Evolutionary conservation across 192 early-diverging fungal species (phyloP).

Genomic region (Backusella psychrophila): DNA sequence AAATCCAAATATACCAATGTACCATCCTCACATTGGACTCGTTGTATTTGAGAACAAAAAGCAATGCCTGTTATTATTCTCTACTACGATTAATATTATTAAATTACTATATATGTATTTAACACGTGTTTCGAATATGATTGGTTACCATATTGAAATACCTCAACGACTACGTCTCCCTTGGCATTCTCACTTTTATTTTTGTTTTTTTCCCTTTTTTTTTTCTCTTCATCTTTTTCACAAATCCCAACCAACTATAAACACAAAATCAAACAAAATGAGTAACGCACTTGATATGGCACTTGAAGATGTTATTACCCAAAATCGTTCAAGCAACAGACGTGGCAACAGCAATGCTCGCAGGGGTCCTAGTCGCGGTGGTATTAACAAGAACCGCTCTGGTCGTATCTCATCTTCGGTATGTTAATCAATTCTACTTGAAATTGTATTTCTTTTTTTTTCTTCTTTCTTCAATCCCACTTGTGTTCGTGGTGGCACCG

Average conservation of each 20-base stretch:
- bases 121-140: background rate
- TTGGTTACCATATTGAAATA: background rate
- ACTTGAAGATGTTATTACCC: constrained; percentile 28
- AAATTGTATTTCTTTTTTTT: constrained; percentile 8
- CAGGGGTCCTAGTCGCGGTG: background rate
- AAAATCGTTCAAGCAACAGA: constrained; percentile 11
- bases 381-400: constrained; percentile 22
- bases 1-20: background rate
- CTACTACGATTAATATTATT: background rate
- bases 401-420: constrained; percentile 28
- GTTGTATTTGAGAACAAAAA: background rate
- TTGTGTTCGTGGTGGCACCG: constrained; percentile 1
- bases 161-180: background rate
- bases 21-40: background rate
- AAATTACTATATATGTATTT: background rate
- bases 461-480: constrained; percentile 7
- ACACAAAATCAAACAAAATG: background rate
- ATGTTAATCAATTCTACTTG: constrained; percentile 21
- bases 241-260: background rate
- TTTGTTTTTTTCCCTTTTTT: background rate
- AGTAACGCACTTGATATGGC: constrained; percentile 30
- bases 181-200: background rate
- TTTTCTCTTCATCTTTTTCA: background rate
- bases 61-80: background rate
- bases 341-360: background rate